Conservation (phyloP, 176 grass and related monocot species). For the Aegilops bicornis region DNA sequence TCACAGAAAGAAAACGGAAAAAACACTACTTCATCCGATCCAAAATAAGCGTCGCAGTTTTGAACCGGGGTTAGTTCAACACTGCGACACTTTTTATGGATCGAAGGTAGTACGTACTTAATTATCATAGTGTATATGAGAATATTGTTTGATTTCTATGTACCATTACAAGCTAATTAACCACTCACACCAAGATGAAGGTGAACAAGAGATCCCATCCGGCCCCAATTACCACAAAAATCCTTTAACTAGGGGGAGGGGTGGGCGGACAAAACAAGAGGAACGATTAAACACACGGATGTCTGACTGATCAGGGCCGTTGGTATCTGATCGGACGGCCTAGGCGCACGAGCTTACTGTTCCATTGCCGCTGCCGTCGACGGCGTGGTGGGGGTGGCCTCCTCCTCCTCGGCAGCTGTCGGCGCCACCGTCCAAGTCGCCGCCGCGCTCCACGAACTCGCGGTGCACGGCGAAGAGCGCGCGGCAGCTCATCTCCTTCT, state of each 20-base stretch:
- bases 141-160: conserved; percentile 2
- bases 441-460: conserved; percentile 15
- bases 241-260: not conserved
- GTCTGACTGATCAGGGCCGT: not conserved
- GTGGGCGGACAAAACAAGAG: not conserved
- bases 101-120: not conserved
- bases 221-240: conserved; percentile 25
- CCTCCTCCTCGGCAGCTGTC: not conserved
- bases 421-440: not conserved
- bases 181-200: not conserved
- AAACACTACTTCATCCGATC: not conserved
- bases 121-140: not conserved
- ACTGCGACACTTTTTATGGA: too few relatives aligned
- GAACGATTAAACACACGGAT: not conserved
- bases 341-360: conserved; percentile 22
- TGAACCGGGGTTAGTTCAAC: too few relatives aligned
- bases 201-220: not conserved
- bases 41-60: too few relatives aligned
- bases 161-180: conserved; percentile 13
- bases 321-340: not conserved
- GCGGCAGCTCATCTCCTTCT: conserved; percentile 68
- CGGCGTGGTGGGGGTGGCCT: not conserved
- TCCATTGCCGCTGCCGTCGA: conserved; percentile 20
- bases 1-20: not conserved
- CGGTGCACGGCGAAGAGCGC: conserved; percentile 46